phyloP scores from a whole-genome alignment of 768 basidiomycete species.

The Megacollybia marginata region DNA sequence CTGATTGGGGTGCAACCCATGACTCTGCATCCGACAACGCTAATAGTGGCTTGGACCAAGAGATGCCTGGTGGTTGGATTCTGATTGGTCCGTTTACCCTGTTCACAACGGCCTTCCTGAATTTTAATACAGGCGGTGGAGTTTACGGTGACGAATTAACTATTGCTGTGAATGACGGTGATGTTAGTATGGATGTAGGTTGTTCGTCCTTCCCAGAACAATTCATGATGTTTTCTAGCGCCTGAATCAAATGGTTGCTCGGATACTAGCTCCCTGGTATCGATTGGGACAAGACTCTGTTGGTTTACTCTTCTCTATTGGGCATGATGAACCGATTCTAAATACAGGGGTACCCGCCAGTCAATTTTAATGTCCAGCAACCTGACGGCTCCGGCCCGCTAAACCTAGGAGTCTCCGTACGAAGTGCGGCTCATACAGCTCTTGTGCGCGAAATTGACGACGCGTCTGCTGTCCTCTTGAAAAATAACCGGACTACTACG shows the following conservation, averaged over 20 bases:
- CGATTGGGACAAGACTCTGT: constrained; percentile 42
- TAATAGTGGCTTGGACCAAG: constrained; percentile 43
- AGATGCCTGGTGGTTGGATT: constrained; percentile 43
- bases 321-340: not conserved
- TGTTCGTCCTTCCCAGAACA: not conserved
- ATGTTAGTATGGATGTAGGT: constrained; percentile 24
- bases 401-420: constrained; percentile 36
- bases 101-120: not conserved
- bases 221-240: constrained; percentile 17
- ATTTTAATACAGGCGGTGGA: constrained; percentile 26
- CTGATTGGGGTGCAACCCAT: constrained; percentile 47
- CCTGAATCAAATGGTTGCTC: constrained; percentile 38
- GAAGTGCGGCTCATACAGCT: constrained; percentile 36
- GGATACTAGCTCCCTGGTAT: constrained; percentile 39
- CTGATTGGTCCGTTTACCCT: constrained; percentile 26
- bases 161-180: constrained; percentile 26
- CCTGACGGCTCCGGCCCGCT: constrained; percentile 36
- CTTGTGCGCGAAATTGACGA: constrained; percentile 58
- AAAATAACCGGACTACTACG: constrained; percentile 44
- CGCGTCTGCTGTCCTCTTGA: constrained; percentile 60
- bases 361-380: constrained; percentile 33
- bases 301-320: constrained; percentile 1
- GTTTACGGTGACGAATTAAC: constrained; percentile 23
- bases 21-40: constrained; percentile 38
- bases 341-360: constrained; percentile 33